Base-by-base conservation (phyloP, 306 rosid genomes). In the Acacia acuminata region DNA sequence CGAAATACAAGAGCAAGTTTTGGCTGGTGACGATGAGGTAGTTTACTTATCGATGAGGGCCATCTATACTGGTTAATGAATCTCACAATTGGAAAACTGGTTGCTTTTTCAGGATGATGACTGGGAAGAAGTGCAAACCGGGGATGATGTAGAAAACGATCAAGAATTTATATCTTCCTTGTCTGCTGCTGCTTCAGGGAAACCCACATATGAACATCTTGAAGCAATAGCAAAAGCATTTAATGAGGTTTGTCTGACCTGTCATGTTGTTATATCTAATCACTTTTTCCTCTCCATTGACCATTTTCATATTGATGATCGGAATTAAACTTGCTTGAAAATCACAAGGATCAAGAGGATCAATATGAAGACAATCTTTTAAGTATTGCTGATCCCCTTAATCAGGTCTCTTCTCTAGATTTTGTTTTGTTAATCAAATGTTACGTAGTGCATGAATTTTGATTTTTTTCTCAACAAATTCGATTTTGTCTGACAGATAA, bases 1-100 rank as follows among this genome's bases (percentile, higher is more conserved):
- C 82, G 98, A 95, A 90, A 93, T 96, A 78, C 96, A 87, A 84
- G 99, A 96, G 84, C 97, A 92, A 82, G 92, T 87, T 83, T 75
- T 87, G 91, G 93, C 77, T 43, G 92, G 86, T 43, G 94, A 89
- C 65, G 87, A 90, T 72, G 92, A 88, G 97, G 96, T 87, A 63
- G 53, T 85, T 70, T 85, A 72, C 55, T 43, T 45, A 32, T 40
- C 76, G 58, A 43, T 71, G 53, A 79, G 71, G 34, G 19, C 48
- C 47, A 71, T 84, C 32, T 47, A 55, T 58, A 32, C 78, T 51
- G 38, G 42, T 75, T 71, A 64, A 45, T 75, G 53, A 71, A 76
- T n/a, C 71, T 30, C 63, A 50, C 47, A 10, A 71, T 75, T 67
- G 40, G 67, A 66, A 73, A 53, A 73, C 30, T 53, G 10, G 10